Conservation (phyloP, 1,284 basidiomycete species). For the Marasmius sp. region DNA sequence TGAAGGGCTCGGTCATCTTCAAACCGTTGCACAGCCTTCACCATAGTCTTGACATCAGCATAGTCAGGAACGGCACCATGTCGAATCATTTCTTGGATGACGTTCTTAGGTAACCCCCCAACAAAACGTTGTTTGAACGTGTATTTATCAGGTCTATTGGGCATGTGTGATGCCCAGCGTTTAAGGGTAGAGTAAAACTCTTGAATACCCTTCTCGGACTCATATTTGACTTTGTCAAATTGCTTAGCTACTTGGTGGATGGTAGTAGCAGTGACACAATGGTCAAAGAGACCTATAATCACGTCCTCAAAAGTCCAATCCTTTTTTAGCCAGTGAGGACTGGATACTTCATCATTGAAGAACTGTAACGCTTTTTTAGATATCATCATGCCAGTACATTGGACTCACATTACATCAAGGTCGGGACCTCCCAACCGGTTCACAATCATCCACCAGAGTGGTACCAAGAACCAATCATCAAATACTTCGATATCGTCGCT, state of each 20-base stretch:
- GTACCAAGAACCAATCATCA: neutral
- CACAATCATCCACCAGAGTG: neutral
- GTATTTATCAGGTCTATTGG: conserved; percentile 4
- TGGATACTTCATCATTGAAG: conserved; percentile 11
- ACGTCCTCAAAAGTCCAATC: conserved; percentile 15
- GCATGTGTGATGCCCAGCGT: conserved; percentile 9
- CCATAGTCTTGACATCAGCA: neutral
- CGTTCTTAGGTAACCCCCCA: conserved; percentile 3
- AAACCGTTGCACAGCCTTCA: neutral
- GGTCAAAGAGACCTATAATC: conserved; percentile 16
- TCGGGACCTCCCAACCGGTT: neutral
- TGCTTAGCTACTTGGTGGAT: conserved; percentile 14
- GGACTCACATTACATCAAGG: neutral
- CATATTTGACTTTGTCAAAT: conserved; percentile 10
- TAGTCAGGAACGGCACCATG: neutral
- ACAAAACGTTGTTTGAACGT: conserved; percentile 9
- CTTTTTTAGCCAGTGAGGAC: neutral
- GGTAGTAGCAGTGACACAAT: conserved; percentile 16
- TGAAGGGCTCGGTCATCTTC: conserved; percentile 1
- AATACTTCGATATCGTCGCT: neutral
- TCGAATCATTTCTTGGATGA: conserved; percentile 4
- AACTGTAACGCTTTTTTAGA: conserved; percentile 11
- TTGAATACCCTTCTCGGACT: neutral
- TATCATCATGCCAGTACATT: conserved; percentile 5
- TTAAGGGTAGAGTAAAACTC: conserved; percentile 13